Conservation (phyloP, 2,329 filamentous ascomycete species). For the Colletotrichum liaoningense region DNA sequence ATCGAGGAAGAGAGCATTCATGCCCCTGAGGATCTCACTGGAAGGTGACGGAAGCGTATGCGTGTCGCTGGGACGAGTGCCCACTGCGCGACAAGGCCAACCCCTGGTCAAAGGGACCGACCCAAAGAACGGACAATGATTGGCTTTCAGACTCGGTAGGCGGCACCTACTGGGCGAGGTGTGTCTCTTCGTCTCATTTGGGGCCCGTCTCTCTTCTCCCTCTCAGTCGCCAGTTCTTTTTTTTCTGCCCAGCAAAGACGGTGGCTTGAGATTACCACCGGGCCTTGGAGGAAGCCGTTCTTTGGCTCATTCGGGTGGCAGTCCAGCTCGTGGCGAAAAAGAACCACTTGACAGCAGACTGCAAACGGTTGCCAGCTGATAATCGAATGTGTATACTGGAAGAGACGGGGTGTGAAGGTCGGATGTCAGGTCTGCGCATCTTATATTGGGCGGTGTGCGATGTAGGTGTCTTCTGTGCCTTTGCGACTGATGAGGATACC, state of each 20-base stretch:
- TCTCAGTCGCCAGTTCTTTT: neutral
- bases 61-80: constrained; percentile 29
- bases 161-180: constrained; percentile 7
- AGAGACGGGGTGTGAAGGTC: neutral
- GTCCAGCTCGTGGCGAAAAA: neutral
- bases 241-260: constrained; percentile 11
- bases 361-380: constrained; percentile 15
- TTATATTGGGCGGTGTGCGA: neutral
- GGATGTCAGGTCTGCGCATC: neutral
- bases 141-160: constrained; percentile 24
- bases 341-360: constrained; percentile 2
- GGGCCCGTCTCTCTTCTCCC: neutral
- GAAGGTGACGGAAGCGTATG: constrained; percentile 29
- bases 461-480: neutral
- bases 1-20: neutral
- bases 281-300: constrained; percentile 8
- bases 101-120: constrained; percentile 22
- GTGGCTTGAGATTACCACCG: neutral
- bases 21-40: constrained; percentile 22
- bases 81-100: constrained; percentile 19
- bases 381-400: neutral
- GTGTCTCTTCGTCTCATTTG: constrained; percentile 31
- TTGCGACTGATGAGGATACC: neutral
- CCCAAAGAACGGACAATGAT: constrained; percentile 16
- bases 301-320: constrained; percentile 8